A percentile compares a stretch with the other conserved stretches of the same genome.
Conservation (phyloP, 495 filamentous ascomycete genomes). For the Aspergillus baeticus region DNA sequence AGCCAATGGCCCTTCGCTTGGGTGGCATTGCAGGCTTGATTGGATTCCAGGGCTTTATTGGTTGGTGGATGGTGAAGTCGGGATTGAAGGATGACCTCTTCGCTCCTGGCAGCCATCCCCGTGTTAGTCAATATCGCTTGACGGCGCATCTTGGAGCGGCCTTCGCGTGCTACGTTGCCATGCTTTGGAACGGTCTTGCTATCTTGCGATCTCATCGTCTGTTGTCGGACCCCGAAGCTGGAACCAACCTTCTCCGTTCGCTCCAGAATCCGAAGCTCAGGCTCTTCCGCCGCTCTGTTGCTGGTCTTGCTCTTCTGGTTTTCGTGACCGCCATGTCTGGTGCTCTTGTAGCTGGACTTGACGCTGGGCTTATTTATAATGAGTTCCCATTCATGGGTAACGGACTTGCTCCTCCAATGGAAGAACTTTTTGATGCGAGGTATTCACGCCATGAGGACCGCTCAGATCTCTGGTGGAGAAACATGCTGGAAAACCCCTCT, state of each 20-base stretch:
- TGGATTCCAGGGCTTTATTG: constrained; percentile 91
- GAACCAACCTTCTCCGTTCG: constrained; percentile 51
- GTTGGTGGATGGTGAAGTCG: constrained; percentile 99
- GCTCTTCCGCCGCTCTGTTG: constrained; percentile 70
- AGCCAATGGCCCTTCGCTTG: constrained; percentile 73
- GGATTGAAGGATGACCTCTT: constrained; percentile 94
- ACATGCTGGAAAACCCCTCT: constrained; percentile 94
- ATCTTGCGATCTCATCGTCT: constrained; percentile 74
- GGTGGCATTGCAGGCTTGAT: constrained; percentile 83
- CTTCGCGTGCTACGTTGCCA: constrained; percentile 86
- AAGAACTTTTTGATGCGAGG: constrained; percentile 79
- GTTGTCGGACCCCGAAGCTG: constrained; percentile 58
- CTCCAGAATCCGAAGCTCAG: constrained; percentile 66
- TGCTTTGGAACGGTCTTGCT: constrained; percentile 88
- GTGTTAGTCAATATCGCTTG: constrained; percentile 91
- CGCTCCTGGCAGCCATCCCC: constrained; percentile 81
- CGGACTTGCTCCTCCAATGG: constrained; percentile 73
- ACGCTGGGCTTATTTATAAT: constrained; percentile 96
- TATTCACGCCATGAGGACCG: constrained; percentile 77
- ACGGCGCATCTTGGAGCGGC: constrained; percentile 86
- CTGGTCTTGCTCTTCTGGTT: constrained; percentile 70
- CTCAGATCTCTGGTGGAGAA: constrained; percentile 90
- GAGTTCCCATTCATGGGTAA: constrained; percentile 95
- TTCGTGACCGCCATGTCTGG: constrained; percentile 92
- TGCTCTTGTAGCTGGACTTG: constrained; percentile 88